Percentiles rank a stretch among this genome's conserved stretches.
phyloP scores from a whole-genome alignment of 2,329 filamentous ascomycete species.

The Penicillium polonicum region DNA sequence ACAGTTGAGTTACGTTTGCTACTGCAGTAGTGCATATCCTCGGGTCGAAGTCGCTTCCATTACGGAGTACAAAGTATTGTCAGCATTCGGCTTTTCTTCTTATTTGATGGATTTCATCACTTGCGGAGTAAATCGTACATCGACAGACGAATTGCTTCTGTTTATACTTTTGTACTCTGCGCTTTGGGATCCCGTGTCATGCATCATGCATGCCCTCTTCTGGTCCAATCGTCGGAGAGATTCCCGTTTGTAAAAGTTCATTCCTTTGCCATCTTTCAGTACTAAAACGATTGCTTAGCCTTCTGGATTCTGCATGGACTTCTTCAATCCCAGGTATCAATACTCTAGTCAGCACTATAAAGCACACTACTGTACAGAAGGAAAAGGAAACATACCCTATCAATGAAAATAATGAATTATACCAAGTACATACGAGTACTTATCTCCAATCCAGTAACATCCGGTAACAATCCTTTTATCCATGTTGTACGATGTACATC shows the following conservation, averaged over 20 bases:
- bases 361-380: background rate
- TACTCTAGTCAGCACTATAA: background rate
- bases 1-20: background rate
- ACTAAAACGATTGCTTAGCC: background rate
- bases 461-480: background rate
- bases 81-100: too few species aligned
- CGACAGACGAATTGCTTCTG: background rate
- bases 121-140: background rate
- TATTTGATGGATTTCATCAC: background rate
- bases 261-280: background rate
- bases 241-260: background rate
- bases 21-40: background rate
- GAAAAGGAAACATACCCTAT: background rate
- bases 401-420: background rate
- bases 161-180: background rate
- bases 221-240: background rate
- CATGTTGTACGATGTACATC: background rate
- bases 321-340: background rate
- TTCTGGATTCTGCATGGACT: background rate
- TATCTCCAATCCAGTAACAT: background rate
- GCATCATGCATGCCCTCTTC: background rate
- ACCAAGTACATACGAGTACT: background rate
- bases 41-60: background rate
- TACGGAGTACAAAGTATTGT: too few species aligned
- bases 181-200: slow-evolving; percentile 1